These are phyloP conservation scores for Candida sojae DNA, from an alignment of 1,139 yeast genomes.

Conservation along the genomic window DNA sequence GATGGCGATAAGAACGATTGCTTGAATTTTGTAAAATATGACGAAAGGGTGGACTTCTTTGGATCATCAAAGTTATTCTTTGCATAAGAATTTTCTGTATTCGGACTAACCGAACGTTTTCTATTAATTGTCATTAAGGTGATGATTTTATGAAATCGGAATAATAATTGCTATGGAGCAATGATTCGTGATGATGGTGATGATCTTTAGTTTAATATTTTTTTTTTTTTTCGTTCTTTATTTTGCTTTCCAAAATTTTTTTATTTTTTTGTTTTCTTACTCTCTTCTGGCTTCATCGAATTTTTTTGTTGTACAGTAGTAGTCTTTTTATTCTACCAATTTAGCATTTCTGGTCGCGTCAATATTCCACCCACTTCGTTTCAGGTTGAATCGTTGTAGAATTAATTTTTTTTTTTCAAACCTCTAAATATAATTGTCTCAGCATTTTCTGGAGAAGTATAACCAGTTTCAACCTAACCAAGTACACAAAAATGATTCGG, in stretches of 20 bases:
- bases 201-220: background rate
- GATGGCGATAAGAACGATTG: conserved; percentile 1
- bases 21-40: conserved; percentile 3
- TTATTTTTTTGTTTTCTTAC: conserved; percentile 10
- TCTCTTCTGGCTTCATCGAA: conserved; percentile 7
- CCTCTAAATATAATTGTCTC: no score
- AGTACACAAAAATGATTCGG: background rate
- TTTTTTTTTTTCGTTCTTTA: background rate
- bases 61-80: background rate
- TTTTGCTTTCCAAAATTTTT: background rate
- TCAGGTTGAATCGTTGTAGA: no score
- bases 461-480: background rate
- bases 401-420: no score
- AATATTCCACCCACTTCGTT: no score
- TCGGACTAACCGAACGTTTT: conserved; percentile 19
- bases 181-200: background rate
- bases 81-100: conserved; percentile 8
- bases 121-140: conserved; percentile 4
- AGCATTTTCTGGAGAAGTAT: no score
- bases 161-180: no score
- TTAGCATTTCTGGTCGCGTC: no score
- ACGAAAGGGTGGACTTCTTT: background rate
- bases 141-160: background rate
- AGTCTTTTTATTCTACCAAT: no score
- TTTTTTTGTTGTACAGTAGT: background rate